Percentiles rank a stretch among this genome's conserved stretches.
Evolutionary conservation across 805 yeast species (phyloP).

Genomic region (Ogataea naganishii): DNA sequence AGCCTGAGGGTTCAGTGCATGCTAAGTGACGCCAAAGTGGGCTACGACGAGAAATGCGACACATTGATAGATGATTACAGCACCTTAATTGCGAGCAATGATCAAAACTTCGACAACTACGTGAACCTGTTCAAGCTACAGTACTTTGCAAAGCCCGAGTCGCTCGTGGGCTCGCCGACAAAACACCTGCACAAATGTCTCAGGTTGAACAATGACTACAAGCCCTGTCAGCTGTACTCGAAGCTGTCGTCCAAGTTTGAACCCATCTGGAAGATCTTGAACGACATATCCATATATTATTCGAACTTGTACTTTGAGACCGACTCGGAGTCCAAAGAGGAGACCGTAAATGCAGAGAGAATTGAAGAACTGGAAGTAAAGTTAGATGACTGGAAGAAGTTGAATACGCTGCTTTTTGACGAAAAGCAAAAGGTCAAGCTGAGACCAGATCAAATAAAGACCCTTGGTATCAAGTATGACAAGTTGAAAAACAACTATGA

Average conservation of each 20-base stretch:
- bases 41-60: conserved; percentile 13
- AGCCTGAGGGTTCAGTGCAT: conserved; percentile 23
- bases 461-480: conserved; percentile 8
- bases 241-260: conserved; percentile 42
- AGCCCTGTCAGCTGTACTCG: conserved; percentile 46
- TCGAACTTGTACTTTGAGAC: conserved; percentile 26
- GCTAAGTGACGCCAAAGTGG: conserved; percentile 5
- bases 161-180: conserved; percentile 5
- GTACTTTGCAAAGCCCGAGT: conserved; percentile 16
- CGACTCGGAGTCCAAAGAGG: conserved; percentile 17
- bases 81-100: conserved; percentile 13
- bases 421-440: conserved; percentile 11
- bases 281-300: conserved; percentile 35
- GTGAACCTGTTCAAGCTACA: conserved; percentile 18
- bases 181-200: conserved; percentile 44
- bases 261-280: conserved; percentile 28
- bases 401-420: conserved; percentile 25
- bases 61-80: conserved; percentile 14
- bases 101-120: conserved; percentile 13
- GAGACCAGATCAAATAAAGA: conserved; percentile 6
- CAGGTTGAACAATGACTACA: conserved; percentile 66
- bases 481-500: conserved; percentile 17
- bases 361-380: conserved; percentile 29
- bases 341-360: conserved; percentile 10
- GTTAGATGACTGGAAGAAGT: conserved; percentile 31